A percentile compares a stretch with the other conserved stretches of the same genome.
Evolutionary conservation across 257 asterid species (phyloP).

Genomic region (Solanum medicagineum): DNA sequence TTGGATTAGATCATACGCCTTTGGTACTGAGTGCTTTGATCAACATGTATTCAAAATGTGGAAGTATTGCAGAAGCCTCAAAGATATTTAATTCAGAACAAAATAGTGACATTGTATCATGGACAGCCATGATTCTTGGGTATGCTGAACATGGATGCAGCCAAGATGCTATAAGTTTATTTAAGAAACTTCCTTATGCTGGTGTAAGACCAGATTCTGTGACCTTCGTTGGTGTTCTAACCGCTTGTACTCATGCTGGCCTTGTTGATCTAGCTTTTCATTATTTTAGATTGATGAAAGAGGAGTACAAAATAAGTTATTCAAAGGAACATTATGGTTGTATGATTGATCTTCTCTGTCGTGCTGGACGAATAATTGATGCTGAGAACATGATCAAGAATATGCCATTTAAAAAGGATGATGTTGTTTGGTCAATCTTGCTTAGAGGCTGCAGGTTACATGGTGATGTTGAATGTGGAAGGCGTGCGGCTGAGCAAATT

Average conservation of each 20-base stretch:
- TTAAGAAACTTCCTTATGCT: constrained; percentile 31
- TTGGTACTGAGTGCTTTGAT: constrained; percentile 48
- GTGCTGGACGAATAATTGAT: constrained; percentile 67
- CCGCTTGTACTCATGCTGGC: constrained; percentile 83
- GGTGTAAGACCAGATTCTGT: constrained; percentile 71
- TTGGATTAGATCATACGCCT: constrained; percentile 52
- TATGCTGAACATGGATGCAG: constrained; percentile 85
- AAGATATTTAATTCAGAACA: constrained; percentile 24
- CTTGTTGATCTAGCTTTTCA: constrained; percentile 56
- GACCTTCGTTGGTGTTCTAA: constrained; percentile 71
- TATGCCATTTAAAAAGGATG: constrained; percentile 67
- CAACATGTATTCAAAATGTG: constrained; percentile 82
- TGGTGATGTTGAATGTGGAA: constrained; percentile 49
- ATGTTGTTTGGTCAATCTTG: constrained; percentile 82
- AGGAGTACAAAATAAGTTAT: constrained; percentile 38
- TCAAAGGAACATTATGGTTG: constrained; percentile 83
- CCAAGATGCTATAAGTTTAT: constrained; percentile 64
- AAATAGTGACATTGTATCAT: constrained; percentile 54
- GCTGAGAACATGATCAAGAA: constrained; percentile 65
- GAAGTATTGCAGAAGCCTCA: constrained; percentile 58
- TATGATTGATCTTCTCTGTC: constrained; percentile 85
- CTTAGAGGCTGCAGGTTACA: constrained; percentile 65
- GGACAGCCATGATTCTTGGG: constrained; percentile 93
- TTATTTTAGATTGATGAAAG: constrained; percentile 55
- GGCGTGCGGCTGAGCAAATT: constrained; percentile 52